Evolutionary conservation across 768 basidiomycete genomes (phyloP), one percentile per base, ranked within the genome.

Genomic region (Mycena kentingensis): DNA sequence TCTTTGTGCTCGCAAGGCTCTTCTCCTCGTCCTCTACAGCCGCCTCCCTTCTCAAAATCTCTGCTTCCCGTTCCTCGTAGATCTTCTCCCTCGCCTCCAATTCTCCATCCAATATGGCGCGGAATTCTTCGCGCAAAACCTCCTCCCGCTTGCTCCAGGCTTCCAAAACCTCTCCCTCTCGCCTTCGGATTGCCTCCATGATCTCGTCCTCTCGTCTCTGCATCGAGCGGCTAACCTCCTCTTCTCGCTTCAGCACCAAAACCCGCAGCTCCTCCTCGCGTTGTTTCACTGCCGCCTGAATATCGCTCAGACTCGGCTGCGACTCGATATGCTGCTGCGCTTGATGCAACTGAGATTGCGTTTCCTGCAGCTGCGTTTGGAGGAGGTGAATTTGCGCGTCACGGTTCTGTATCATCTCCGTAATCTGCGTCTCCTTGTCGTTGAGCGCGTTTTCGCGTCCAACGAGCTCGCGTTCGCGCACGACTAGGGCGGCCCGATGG

Each of bases 141-240:
- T 83, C 82, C 65, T 90, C 88, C 27, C 87, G 78, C 62, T 82
- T 79, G 63, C 77, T 74, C 19, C 90, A 81, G 31, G 85, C 74
- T 18, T 77, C 70, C 2, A 87, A 78, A 29, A 91, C 70, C 60
- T 89, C 88, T 35, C 84, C 83, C 60, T 90, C 89, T 2, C 88
- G 77, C 46, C 74, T 73, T 16, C 72, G 67, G 10, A 90, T 76
- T 1, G 85, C 87, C 18, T 79, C 79, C 18, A 80, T 81, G 52
- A 82, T 71, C 35, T 60, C 58, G 28, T 60, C 58, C 29, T 60
- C 58, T 21, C 58, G 48, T 39, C 54, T 49, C 58, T 60, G 58
- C 58, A 60, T 60, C 32, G 58, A 55, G 19, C 47, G 43, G 51
- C 58, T 60, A 25, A 60, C 58, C 24, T 60, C 58, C 39, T 60